Conservation (phyloP, 2,329 filamentous ascomycete genomes). For the Apiospora arundinis region DNA sequence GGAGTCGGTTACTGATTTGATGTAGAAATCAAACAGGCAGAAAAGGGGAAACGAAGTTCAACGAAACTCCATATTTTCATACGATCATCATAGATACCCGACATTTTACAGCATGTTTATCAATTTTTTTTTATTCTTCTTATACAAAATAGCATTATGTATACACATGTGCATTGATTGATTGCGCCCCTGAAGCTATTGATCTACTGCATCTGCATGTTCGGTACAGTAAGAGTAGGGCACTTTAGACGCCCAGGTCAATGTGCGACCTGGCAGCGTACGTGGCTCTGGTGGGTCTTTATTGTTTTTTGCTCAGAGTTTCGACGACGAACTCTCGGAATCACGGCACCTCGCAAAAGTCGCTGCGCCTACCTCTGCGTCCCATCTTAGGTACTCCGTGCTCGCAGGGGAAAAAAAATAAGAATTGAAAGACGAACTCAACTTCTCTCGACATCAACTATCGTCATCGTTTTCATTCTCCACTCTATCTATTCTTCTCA, state of each 20-base stretch:
- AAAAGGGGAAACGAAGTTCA: neutral
- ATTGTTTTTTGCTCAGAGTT: conserved; percentile 6
- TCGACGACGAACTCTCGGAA: conserved; percentile 1
- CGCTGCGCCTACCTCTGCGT: neutral
- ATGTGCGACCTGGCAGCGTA: neutral
- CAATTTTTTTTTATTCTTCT: no score
- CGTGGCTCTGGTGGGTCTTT: conserved; percentile 3
- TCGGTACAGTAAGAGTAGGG: neutral
- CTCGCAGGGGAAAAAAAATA: neutral
- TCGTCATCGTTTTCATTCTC: neutral
- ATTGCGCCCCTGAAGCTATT: neutral
- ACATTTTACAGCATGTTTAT: no score
- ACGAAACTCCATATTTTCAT: no score
- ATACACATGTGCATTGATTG: neutral
- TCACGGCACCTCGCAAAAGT: neutral
- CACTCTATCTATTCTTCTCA: neutral
- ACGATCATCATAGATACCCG: no score
- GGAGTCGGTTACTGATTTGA: neutral
- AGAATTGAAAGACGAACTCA: neutral
- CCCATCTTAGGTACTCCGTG: neutral
- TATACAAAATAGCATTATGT: no score
- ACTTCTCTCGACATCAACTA: neutral
- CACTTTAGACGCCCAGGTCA: neutral
- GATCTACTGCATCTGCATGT: no score
- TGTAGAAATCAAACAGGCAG: neutral